phyloP scores from a whole-genome alignment of 148 eudicot species.

The Camellia japonica region DNA sequence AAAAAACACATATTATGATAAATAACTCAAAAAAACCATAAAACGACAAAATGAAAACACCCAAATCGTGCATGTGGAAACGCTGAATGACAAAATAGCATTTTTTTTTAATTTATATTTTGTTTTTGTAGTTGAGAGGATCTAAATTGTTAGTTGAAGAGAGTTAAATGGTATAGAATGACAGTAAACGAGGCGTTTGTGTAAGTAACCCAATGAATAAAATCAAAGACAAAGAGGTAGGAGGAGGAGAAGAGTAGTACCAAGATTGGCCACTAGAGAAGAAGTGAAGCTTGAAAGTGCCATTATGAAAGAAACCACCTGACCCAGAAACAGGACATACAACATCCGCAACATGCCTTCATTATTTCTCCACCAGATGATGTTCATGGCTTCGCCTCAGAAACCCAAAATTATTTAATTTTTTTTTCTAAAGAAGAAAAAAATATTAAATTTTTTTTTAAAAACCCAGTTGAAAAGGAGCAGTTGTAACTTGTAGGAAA shows the following conservation, averaged over 20 bases:
- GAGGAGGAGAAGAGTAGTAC: constrained; percentile 17
- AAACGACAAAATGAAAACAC: too few relatives aligned
- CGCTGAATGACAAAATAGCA: too few relatives aligned
- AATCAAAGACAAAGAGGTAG: background rate
- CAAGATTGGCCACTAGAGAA: constrained; percentile 50
- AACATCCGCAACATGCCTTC: constrained; percentile 24
- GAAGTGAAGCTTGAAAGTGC: constrained; percentile 45
- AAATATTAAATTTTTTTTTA: too few relatives aligned
- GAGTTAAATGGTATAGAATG: too few relatives aligned
- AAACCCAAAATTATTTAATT: background rate
- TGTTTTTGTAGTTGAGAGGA: background rate
- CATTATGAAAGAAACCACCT: constrained; percentile 54
- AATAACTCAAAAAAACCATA: background rate
- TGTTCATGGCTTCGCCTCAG: background rate
- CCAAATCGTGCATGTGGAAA: too few relatives aligned
- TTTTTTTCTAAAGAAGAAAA: too few relatives aligned
- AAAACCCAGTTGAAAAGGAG: constrained; percentile 12
- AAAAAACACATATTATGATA: too few relatives aligned
- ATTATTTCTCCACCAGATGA: constrained; percentile 25
- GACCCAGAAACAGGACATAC: constrained; percentile 48
- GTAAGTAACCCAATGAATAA: background rate
- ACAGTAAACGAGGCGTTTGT: too few relatives aligned
- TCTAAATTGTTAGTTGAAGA: too few relatives aligned
- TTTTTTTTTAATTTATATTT: too few relatives aligned
- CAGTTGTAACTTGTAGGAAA: background rate